Conservation (phyloP, 1,139 yeast genomes). For the Taphrina pruni region DNA sequence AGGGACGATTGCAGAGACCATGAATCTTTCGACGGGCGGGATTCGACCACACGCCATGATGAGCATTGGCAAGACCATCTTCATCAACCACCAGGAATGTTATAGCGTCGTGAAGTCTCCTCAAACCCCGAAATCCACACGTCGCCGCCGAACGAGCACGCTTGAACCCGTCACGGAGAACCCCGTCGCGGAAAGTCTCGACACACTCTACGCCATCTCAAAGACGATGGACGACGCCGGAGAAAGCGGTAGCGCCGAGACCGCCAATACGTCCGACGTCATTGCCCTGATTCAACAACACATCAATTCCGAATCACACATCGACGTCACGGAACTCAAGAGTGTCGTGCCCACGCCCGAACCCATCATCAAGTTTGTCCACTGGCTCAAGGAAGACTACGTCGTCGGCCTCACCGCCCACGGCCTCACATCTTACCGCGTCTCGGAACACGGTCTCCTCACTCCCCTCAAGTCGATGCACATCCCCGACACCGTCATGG, state of each 20-base stretch:
- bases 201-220: conserved; percentile 26
- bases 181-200: conserved; percentile 26
- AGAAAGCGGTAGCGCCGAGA: background rate
- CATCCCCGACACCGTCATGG: background rate
- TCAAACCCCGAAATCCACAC: conserved; percentile 20
- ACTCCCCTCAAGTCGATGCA: conserved; percentile 5
- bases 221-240: conserved; percentile 11
- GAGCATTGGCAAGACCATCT: conserved; percentile 13
- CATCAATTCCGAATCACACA: conserved; percentile 21
- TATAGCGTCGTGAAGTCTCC: conserved; percentile 23
- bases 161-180: conserved; percentile 30
- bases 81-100: conserved; percentile 3
- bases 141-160: conserved; percentile 27
- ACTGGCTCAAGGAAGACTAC: conserved; percentile 12
- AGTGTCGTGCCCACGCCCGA: conserved; percentile 15
- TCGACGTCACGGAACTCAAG: conserved; percentile 19
- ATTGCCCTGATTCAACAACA: conserved; percentile 11
- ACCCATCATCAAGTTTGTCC: conserved; percentile 23
- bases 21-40: conserved; percentile 11
- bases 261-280: conserved; percentile 17
- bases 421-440: conserved; percentile 2
- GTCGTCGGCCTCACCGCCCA: conserved; percentile 13
- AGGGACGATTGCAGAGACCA: conserved; percentile 29
- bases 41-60: conserved; percentile 7
- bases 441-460: conserved; percentile 2